Evolutionary conservation across 306 rosid genomes (phyloP).

Genomic region (Cucumis cinereus): DNA sequence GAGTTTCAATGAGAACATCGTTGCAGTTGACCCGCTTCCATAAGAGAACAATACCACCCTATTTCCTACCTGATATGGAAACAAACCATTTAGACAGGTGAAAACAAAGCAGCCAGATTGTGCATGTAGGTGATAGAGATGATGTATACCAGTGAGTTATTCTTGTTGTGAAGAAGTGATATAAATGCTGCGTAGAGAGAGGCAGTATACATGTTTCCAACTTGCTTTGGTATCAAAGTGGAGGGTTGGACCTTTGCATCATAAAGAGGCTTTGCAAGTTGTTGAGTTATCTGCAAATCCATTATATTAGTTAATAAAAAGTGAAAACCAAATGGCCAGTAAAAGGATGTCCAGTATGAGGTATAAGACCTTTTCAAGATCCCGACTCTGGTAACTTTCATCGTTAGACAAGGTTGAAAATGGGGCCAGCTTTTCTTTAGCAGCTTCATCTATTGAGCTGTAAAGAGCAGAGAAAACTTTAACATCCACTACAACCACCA

Average conservation of each 20-base stretch:
- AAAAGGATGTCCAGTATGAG: background rate
- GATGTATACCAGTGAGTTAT: slow-evolving; percentile 53
- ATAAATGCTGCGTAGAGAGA: slow-evolving; percentile 94
- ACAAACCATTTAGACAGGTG: background rate
- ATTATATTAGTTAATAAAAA: slow-evolving; percentile 9
- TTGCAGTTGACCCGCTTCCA: slow-evolving; percentile 84
- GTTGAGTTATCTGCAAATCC: slow-evolving; percentile 62
- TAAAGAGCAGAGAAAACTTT: slow-evolving; percentile 17
- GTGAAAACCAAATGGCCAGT: background rate
- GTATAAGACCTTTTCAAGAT: slow-evolving; percentile 81
- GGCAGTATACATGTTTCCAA: slow-evolving; percentile 99
- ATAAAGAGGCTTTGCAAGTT: slow-evolving; percentile 73
- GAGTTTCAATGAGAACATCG: slow-evolving; percentile 76
- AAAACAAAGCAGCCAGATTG: slow-evolving; percentile 2
- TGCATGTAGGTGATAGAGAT: slow-evolving; percentile 3
- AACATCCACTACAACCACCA: slow-evolving; percentile 14
- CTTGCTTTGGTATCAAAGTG: slow-evolving; percentile 88
- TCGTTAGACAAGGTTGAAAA: slow-evolving; percentile 53
- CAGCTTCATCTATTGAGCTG: slow-evolving; percentile 66
- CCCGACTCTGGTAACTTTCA: slow-evolving; percentile 90
- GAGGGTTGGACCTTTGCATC: slow-evolving; percentile 82
- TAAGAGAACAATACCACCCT: slow-evolving; percentile 82
- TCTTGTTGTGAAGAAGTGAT: slow-evolving; percentile 75
- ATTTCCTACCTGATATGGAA: slow-evolving; percentile 45
- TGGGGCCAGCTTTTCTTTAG: slow-evolving; percentile 70